phyloP scores from a whole-genome alignment of 2,329 filamentous ascomycete species.

The Teratosphaeria zuluensis region DNA sequence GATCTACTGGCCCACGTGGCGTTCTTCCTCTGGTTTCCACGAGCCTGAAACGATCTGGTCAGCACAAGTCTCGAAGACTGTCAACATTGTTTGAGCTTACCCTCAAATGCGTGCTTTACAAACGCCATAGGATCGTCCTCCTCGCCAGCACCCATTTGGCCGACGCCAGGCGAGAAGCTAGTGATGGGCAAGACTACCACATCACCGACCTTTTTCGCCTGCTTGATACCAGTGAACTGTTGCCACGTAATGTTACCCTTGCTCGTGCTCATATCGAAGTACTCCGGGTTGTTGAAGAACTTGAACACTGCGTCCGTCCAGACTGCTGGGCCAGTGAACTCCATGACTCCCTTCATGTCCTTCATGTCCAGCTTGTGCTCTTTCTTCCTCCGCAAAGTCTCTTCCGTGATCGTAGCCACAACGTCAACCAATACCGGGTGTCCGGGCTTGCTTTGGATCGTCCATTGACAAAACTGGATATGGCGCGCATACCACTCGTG shows the following conservation, averaged over 20 bases:
- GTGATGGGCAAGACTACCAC: slow-evolving; percentile 92
- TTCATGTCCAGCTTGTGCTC: slow-evolving; percentile 52
- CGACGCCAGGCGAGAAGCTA: slow-evolving; percentile 89
- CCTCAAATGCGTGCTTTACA: slow-evolving; percentile 94
- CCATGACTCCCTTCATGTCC: slow-evolving; percentile 63
- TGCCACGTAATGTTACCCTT: slow-evolving; percentile 69
- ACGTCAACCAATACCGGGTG: slow-evolving; percentile 86
- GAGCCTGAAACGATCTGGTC: background rate
- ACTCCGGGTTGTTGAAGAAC: slow-evolving; percentile 86
- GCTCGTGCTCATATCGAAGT: slow-evolving; percentile 69
- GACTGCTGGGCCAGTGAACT: slow-evolving; percentile 85
- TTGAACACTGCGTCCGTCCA: slow-evolving; percentile 91
- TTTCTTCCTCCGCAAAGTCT: slow-evolving; percentile 65
- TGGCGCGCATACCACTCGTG: slow-evolving; percentile 88
- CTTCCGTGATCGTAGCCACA: slow-evolving; percentile 73
- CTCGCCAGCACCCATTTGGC: slow-evolving; percentile 84
- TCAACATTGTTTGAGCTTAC: slow-evolving; percentile 41
- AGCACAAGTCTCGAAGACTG: background rate
- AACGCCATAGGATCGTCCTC: slow-evolving; percentile 91
- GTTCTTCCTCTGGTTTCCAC: background rate
- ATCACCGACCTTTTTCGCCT: slow-evolving; percentile 80
- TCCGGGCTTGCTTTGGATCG: slow-evolving; percentile 88
- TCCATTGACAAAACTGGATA: slow-evolving; percentile 99
- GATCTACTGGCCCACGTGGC: background rate
- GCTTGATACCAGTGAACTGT: slow-evolving; percentile 81